These are phyloP conservation scores for Lophiostoma macrostomum DNA, from an alignment of 495 filamentous ascomycete genomes.

Conservation along the genomic window DNA sequence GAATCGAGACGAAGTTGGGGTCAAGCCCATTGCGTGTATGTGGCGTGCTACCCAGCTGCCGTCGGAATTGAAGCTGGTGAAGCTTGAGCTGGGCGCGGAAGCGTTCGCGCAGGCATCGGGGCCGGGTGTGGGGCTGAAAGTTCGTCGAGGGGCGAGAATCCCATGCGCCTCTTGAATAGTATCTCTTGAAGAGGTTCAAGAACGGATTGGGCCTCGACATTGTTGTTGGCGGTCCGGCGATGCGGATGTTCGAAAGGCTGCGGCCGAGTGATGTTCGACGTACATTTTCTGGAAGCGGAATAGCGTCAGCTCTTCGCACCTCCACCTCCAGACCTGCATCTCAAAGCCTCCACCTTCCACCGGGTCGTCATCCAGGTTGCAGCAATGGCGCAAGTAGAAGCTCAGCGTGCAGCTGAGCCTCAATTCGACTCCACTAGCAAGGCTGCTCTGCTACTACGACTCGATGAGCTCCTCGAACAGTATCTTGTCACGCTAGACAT, in stretches of 20 bases:
- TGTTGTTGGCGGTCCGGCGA: neutral
- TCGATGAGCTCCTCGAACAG: constrained; percentile 65
- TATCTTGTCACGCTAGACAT: constrained; percentile 69
- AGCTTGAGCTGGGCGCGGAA: constrained; percentile 10
- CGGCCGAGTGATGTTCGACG: constrained; percentile 6
- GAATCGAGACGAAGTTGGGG: constrained; percentile 70
- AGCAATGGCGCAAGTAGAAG: constrained; percentile 19
- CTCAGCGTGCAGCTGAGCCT: neutral
- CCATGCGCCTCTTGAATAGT: too few species aligned
- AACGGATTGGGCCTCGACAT: constrained; percentile 30
- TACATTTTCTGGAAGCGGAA: constrained; percentile 1
- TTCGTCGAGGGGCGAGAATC: too few species aligned
- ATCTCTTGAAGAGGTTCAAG: constrained; percentile 22
- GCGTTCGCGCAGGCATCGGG: constrained; percentile 29
- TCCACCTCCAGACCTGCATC: neutral
- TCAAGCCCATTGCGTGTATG: constrained; percentile 31
- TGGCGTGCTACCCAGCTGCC: constrained; percentile 44
- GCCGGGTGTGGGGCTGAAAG: neutral
- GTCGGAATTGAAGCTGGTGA: constrained; percentile 42
- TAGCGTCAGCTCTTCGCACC: constrained; percentile 8
- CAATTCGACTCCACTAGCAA: neutral
- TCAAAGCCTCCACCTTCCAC: neutral
- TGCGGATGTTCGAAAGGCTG: neutral
- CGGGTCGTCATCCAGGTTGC: too few species aligned
- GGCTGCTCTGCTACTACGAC: constrained; percentile 9